These are phyloP conservation scores for Kodamaea laetipori DNA, from an alignment of 805 yeast genomes.

Conservation along the genomic window DNA sequence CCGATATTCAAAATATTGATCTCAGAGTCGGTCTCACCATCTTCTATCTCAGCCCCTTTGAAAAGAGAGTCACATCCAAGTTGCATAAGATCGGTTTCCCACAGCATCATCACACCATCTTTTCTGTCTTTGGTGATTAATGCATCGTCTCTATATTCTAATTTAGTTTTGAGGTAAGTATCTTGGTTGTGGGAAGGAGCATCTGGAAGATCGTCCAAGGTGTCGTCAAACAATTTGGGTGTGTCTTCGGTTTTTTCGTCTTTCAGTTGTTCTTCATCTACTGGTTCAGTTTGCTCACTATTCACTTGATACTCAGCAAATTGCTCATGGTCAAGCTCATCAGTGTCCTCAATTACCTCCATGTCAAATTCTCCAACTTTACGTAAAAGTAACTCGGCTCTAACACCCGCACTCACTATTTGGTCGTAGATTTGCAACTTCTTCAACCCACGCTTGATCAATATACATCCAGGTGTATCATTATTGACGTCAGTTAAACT, in stretches of 20 bases:
- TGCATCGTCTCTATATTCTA: conserved; percentile 68
- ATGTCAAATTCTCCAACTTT: conserved; percentile 64
- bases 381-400: conserved; percentile 81
- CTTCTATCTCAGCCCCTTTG: conserved; percentile 36
- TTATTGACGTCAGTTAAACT: conserved; percentile 68
- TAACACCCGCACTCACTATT: conserved; percentile 82
- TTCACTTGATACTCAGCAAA: conserved; percentile 14
- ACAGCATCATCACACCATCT: conserved; percentile 97
- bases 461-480: conserved; percentile 84
- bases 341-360: conserved; percentile 55
- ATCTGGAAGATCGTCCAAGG: conserved; percentile 16
- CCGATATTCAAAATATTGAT: conserved; percentile 78
- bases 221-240: background rate
- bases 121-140: conserved; percentile 68
- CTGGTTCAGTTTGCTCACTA: conserved; percentile 16
- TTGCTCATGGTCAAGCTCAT: conserved; percentile 30
- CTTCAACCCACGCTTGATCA: conserved; percentile 52
- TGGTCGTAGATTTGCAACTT: conserved; percentile 43
- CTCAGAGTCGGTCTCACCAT: conserved; percentile 39
- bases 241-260: conserved; percentile 13
- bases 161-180: conserved; percentile 63
- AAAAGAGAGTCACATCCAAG: conserved; percentile 78
- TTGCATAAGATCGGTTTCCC: conserved; percentile 86
- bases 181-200: conserved; percentile 67
- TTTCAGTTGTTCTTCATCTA: conserved; percentile 19